Conservation (phyloP, 2,329 filamentous ascomycete genomes). For the Neocucurbitaria cava region DNA sequence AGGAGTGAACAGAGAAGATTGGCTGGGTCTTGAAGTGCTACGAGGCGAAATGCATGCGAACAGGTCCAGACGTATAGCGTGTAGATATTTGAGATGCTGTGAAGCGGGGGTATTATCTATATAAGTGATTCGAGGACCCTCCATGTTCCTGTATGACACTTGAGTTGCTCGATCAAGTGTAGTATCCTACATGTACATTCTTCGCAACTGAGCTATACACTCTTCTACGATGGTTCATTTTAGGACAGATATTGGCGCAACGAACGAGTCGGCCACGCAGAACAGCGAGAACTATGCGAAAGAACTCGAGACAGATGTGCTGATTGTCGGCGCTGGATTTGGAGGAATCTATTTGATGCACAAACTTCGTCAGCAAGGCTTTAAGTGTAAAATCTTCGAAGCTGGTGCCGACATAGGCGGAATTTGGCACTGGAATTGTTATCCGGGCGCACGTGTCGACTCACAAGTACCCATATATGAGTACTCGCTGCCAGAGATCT, state of each 20-base stretch:
- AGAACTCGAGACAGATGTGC: constrained; percentile 45
- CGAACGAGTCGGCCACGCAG: constrained; percentile 22
- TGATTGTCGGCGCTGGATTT: constrained; percentile 53
- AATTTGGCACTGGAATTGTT: constrained; percentile 56
- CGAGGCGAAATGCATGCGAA: constrained; percentile 2
- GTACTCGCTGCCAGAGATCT: constrained; percentile 56
- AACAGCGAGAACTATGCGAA: constrained; percentile 44
- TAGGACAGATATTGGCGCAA: constrained; percentile 41
- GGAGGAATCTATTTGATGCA: constrained; percentile 53
- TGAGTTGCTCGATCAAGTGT: constrained; percentile 3
- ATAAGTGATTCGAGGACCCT: constrained; percentile 12
- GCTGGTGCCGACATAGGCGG: constrained; percentile 52
- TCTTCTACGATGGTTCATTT: constrained; percentile 37
- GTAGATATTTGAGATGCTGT: constrained; percentile 16
- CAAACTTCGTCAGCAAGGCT: constrained; percentile 49
- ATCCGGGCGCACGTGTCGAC: constrained; percentile 56
- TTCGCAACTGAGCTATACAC: not conserved
- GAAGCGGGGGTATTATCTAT: constrained; percentile 27
- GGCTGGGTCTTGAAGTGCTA: not conserved
- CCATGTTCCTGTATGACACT: not conserved
- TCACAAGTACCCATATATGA: constrained; percentile 57
- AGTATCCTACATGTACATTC: not conserved
- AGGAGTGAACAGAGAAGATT: constrained; percentile 10
- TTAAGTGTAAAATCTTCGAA: constrained; percentile 51
- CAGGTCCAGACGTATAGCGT: constrained; percentile 1